Percentiles rank a stretch among this genome's conserved stretches.
Conservation (phyloP, 108 stramenopile species). For the Pseudonitzschia multistriata region DNA sequence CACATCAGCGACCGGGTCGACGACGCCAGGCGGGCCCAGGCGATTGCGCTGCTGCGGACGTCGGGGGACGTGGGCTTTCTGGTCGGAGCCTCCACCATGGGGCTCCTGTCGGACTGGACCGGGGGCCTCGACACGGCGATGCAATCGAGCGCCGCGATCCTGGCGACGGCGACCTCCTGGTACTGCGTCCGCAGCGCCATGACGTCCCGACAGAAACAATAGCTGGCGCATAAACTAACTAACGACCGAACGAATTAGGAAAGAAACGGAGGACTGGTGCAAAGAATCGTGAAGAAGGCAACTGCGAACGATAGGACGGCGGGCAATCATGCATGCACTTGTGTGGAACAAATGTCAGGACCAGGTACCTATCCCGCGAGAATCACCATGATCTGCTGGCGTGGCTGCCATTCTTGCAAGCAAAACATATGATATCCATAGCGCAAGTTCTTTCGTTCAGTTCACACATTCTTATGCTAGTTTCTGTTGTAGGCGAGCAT, state of each 20-base stretch:
- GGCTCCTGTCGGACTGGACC: conserved; percentile 66
- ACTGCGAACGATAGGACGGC: no score
- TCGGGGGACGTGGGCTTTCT: conserved; percentile 83
- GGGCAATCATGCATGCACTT: no score
- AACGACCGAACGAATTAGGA: not conserved
- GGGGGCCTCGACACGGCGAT: conserved; percentile 71
- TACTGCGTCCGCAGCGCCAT: conserved; percentile 46
- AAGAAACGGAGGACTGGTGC: not conserved
- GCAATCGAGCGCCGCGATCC: conserved; percentile 62
- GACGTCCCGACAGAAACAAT: not conserved
- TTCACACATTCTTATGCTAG: no score
- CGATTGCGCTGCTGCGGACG: conserved; percentile 78
- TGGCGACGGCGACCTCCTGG: conserved; percentile 71
- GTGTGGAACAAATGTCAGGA: no score
- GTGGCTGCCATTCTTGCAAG: no score
- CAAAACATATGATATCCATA: no score
- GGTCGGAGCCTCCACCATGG: conserved; percentile 71
- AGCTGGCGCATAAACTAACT: not conserved
- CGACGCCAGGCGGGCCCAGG: conserved; percentile 71
- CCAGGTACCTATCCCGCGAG: no score
- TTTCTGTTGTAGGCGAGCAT: no score
- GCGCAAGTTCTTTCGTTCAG: no score
- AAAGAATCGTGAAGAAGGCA: not conserved
- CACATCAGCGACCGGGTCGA: conserved; percentile 66
- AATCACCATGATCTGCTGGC: no score